These are phyloP conservation scores for Neurospora sp. DNA, from an alignment of 2,329 filamentous ascomycete species.

Conservation along the genomic window DNA sequence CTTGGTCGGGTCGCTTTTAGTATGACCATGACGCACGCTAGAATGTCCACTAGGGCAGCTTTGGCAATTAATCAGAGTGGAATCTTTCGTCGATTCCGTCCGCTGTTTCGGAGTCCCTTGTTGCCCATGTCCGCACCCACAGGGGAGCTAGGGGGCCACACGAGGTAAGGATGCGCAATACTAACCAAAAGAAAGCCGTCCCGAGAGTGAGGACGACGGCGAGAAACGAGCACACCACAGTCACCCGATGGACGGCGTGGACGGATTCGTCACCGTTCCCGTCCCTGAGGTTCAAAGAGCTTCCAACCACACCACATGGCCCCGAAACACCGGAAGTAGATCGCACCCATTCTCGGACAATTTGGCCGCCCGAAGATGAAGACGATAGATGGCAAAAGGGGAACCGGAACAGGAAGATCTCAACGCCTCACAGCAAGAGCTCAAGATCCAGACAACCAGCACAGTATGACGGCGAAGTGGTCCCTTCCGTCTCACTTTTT, in stretches of 20 bases:
- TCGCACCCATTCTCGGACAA: background rate
- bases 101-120: background rate
- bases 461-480: background rate
- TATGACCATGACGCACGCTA: background rate
- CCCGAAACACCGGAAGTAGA: background rate
- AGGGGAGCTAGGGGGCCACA: background rate
- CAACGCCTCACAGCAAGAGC: background rate
- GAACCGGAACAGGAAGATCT: background rate
- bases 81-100: background rate
- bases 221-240: background rate
- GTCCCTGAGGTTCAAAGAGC: background rate
- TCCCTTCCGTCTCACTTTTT: background rate
- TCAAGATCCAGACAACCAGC: background rate
- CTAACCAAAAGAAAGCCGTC: background rate
- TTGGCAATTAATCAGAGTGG: background rate
- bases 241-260: background rate
- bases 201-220: background rate
- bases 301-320: background rate
- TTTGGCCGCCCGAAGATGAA: background rate
- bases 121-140: background rate
- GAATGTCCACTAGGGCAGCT: background rate
- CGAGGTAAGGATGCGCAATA: background rate
- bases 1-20: background rate
- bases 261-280: background rate
- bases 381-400: background rate